A percentile compares a stretch with the other conserved stretches of the same genome.
Evolutionary conservation across 2,329 filamentous ascomycete species (phyloP).

Genomic region (Escovopsis sp.): DNA sequence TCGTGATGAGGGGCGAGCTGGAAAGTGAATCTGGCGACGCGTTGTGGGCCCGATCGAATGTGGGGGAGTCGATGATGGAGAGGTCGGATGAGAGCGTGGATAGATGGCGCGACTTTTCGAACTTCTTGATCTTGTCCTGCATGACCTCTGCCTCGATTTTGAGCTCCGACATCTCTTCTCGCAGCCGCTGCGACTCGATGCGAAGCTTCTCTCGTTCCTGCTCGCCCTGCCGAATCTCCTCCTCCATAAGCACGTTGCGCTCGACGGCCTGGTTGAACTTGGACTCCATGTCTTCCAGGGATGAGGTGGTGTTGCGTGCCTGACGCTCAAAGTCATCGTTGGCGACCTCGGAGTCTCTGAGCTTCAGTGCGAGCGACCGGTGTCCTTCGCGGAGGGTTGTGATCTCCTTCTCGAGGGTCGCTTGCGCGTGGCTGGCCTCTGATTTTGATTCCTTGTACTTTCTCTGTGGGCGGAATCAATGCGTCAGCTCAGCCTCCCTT

Average conservation of each 20-base stretch:
- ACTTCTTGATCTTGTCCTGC: constrained; percentile 80
- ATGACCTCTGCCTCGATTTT: constrained; percentile 92
- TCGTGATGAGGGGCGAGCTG: constrained; percentile 80
- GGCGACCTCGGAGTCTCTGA: constrained; percentile 91
- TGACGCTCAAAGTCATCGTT: constrained; percentile 98
- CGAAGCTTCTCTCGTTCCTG: constrained; percentile 79
- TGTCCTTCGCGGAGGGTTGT: constrained; percentile 78
- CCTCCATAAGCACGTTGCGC: constrained; percentile 80
- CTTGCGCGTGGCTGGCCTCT: constrained; percentile 75
- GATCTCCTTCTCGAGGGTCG: constrained; percentile 84
- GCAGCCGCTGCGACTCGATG: constrained; percentile 79
- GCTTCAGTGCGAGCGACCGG: constrained; percentile 62
- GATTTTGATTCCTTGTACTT: constrained; percentile 93
- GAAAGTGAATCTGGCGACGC: constrained; percentile 70
- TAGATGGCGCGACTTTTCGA: constrained; percentile 42
- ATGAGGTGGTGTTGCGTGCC: constrained; percentile 88
- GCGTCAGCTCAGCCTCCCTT: constrained; percentile 4
- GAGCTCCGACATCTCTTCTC: constrained; percentile 82
- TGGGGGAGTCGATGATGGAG: constrained; percentile 52
- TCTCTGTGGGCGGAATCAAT: constrained; percentile 35
- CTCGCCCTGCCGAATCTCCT: constrained; percentile 82
- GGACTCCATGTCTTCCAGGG: constrained; percentile 88
- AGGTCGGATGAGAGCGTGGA: constrained; percentile 46
- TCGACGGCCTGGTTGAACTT: constrained; percentile 96
- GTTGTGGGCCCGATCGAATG: constrained; percentile 56